Conservation (phyloP, 495 filamentous ascomycete genomes). For the Aspergillus haitiensis region DNA sequence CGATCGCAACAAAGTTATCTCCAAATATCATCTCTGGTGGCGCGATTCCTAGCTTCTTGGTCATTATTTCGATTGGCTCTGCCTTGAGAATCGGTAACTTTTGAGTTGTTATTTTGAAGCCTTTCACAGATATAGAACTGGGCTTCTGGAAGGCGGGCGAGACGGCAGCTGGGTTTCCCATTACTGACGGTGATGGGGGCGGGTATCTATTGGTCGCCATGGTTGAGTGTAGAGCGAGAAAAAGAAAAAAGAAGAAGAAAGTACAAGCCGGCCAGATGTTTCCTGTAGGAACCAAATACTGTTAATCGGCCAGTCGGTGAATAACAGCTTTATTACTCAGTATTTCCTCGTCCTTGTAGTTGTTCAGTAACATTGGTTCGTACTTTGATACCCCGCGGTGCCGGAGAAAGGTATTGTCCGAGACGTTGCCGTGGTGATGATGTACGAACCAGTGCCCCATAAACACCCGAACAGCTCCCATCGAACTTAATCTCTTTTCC, state of each 20-base stretch:
- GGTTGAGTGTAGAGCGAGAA: not conserved
- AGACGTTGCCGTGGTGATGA: constrained; percentile 44
- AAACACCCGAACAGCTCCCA: constrained; percentile 35
- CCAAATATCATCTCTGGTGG: constrained; percentile 99
- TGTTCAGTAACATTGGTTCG: not conserved
- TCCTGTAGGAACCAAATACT: too few relatives aligned
- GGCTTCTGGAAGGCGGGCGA: constrained; percentile 35
- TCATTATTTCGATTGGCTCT: constrained; percentile 85
- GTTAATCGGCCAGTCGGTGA: too few relatives aligned
- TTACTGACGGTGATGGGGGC: not conserved
- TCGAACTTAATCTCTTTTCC: constrained; percentile 22
- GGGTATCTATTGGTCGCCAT: constrained; percentile 13
- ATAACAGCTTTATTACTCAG: too few relatives aligned
- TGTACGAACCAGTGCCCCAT: constrained; percentile 18
- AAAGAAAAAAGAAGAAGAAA: too few relatives aligned
- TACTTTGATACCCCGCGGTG: constrained; percentile 37
- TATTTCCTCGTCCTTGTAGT: too few relatives aligned
- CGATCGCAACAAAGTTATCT: constrained; percentile 78
- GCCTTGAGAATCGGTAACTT: constrained; percentile 93
- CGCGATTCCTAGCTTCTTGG: constrained; percentile 71
- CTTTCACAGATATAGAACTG: constrained; percentile 48
- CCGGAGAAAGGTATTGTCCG: constrained; percentile 44
- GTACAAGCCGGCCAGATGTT: too few relatives aligned
- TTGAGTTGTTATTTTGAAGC: constrained; percentile 71
- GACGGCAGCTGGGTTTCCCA: constrained; percentile 24